Evolutionary conservation across 2,329 filamentous ascomycete genomes (phyloP).

Genomic region (Exophiala calicioides): DNA sequence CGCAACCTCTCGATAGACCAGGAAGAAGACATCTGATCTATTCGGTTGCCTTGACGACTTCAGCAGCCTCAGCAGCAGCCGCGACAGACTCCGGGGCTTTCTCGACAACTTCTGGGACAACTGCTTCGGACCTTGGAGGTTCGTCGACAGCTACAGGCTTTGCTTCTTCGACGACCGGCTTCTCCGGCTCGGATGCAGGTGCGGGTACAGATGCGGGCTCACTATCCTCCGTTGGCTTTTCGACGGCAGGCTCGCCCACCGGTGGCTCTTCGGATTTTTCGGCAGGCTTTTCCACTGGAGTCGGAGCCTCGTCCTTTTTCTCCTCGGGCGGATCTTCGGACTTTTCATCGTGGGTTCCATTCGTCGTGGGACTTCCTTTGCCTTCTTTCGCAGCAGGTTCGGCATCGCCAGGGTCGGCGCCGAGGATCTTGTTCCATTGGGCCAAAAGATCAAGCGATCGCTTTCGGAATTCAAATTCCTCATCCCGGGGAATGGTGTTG

Average conservation of each 20-base stretch:
- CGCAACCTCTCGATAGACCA: too few species aligned
- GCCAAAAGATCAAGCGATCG: slow-evolving; percentile 78
- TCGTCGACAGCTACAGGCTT: slow-evolving; percentile 14
- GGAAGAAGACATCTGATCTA: too few species aligned
- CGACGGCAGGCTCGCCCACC: slow-evolving; percentile 36
- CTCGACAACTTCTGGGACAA: slow-evolving; percentile 23
- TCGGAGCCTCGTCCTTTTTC: slow-evolving; percentile 34
- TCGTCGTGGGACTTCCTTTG: slow-evolving; percentile 42
- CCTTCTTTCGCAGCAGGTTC: slow-evolving; percentile 42
- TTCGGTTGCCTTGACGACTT: slow-evolving; percentile 28
- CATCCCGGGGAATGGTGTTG: slow-evolving; percentile 79
- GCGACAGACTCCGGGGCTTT: slow-evolving; percentile 28
- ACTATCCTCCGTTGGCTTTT: slow-evolving; percentile 19
- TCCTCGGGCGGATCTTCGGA: slow-evolving; percentile 36
- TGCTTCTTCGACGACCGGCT: slow-evolving; percentile 11
- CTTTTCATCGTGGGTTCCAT: slow-evolving; percentile 38
- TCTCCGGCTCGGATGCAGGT: slow-evolving; percentile 17
- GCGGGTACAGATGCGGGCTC: slow-evolving; percentile 9
- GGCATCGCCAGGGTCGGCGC: slow-evolving; percentile 54
- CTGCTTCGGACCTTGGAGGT: slow-evolving; percentile 12
- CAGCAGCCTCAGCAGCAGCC: slow-evolving; percentile 27
- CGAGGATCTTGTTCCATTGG: slow-evolving; percentile 85
- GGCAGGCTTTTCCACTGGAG: slow-evolving; percentile 27
- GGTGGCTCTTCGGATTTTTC: slow-evolving; percentile 40
- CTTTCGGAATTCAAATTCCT: slow-evolving; percentile 84